phyloP scores from a whole-genome alignment of 495 filamentous ascomycete species.

The Penicillium turbatum region DNA sequence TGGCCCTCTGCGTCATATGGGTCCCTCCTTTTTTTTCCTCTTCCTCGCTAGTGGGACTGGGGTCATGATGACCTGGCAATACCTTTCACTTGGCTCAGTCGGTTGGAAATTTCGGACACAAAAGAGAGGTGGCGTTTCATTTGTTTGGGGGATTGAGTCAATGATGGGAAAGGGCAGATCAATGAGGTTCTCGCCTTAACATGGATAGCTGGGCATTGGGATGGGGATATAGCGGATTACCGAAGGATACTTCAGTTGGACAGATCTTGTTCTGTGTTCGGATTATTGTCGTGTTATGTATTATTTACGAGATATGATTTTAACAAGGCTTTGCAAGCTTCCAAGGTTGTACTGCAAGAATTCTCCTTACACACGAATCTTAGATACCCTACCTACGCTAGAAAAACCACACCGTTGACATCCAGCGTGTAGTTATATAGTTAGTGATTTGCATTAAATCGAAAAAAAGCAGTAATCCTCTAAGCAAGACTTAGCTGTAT shows the following conservation, averaged over 20 bases:
- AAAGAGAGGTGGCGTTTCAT: conserved; percentile 9
- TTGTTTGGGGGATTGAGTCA: neutral
- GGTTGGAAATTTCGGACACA: neutral
- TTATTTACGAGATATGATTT: conserved; percentile 2
- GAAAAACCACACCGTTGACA: too few species aligned
- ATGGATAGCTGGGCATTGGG: too few species aligned
- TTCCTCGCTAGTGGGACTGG: too few species aligned
- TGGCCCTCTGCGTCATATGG: neutral
- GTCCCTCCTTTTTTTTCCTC: neutral
- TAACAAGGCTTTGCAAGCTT: neutral
- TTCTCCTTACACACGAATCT: too few species aligned
- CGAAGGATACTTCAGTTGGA: neutral
- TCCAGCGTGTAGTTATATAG: too few species aligned
- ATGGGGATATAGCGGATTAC: neutral
- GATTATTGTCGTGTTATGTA: conserved; percentile 3
- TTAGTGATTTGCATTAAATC: conserved; percentile 8
- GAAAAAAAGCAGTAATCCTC: conserved; percentile 16
- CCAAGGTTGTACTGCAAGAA: too few species aligned
- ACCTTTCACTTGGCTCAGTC: too few species aligned
- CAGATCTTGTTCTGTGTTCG: neutral
- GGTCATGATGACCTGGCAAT: too few species aligned
- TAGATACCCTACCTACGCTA: too few species aligned
- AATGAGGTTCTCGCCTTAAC: too few species aligned
- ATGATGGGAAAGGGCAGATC: neutral
- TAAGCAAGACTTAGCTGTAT: conserved; percentile 14